Percentiles rank a stretch among this genome's conserved stretches.
phyloP scores from a whole-genome alignment of 2,329 filamentous ascomycete genomes.

The Epichloe glyceriae region DNA sequence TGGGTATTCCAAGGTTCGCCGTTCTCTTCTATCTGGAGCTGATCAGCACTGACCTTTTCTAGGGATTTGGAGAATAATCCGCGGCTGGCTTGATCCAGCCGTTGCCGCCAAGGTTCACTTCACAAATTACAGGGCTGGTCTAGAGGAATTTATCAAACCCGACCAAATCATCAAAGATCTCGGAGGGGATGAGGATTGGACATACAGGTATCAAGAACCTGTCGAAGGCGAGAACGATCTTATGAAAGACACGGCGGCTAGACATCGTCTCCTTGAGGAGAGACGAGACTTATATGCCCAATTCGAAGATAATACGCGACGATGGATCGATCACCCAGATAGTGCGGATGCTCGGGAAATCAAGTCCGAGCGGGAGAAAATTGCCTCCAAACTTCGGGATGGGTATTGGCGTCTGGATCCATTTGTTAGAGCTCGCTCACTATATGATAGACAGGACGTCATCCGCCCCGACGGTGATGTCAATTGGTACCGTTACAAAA shows the following conservation, averaged over 20 bases:
- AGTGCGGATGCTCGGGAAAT: conserved; percentile 31
- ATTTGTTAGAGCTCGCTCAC: conserved; percentile 67
- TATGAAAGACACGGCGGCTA: conserved; percentile 53
- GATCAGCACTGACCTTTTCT: conserved; percentile 4
- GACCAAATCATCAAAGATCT: conserved; percentile 68
- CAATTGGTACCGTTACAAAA: conserved; percentile 47
- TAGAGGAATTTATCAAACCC: conserved; percentile 62
- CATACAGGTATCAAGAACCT: conserved; percentile 73
- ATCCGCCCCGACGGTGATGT: conserved; percentile 54
- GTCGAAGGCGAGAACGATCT: conserved; percentile 58
- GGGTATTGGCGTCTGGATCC: conserved; percentile 89
- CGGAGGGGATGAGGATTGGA: conserved; percentile 75
- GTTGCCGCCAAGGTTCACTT: conserved; percentile 92
- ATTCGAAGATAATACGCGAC: conserved; percentile 61
- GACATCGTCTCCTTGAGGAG: conserved; percentile 49
- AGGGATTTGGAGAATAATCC: conserved; percentile 95
- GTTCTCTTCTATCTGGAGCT: background rate
- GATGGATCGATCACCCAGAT: conserved; percentile 51
- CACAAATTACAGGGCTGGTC: conserved; percentile 66
- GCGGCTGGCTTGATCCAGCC: conserved; percentile 91
- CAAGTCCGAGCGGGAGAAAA: conserved; percentile 42
- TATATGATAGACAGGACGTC: conserved; percentile 73
- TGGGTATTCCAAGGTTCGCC: conserved; percentile 83
- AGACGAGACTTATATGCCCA: conserved; percentile 53
- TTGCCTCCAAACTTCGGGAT: conserved; percentile 51